Conservation (phyloP, 2,329 filamentous ascomycete species). For the Ascochyta clinopodiicola region DNA sequence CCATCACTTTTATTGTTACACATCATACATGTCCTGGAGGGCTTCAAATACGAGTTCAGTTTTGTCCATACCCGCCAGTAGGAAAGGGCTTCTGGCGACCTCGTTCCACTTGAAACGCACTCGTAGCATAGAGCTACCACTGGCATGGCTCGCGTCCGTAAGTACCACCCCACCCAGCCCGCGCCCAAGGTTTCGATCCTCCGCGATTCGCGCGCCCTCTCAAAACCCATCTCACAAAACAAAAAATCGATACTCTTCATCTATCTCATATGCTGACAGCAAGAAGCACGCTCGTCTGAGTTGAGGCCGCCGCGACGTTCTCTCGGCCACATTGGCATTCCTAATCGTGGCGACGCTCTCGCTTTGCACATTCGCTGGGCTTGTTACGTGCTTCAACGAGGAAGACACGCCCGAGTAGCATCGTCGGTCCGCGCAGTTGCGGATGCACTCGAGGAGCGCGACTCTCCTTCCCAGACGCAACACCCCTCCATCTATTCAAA, state of each 20-base stretch:
- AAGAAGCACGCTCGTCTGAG: conserved; percentile 6
- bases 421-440: background rate
- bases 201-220: background rate
- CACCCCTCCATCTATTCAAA: background rate
- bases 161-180: conserved; percentile 12
- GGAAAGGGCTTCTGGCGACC: no score
- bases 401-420: background rate
- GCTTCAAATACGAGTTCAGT: no score
- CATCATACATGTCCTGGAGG: no score
- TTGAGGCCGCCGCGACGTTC: conserved; percentile 15
- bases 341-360: conserved; percentile 23
- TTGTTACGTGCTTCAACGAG: conserved; percentile 1
- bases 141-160: conserved; percentile 27
- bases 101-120: no score
- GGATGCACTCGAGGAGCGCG: background rate
- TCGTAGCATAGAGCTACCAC: background rate
- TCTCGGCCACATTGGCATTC: conserved; percentile 25
- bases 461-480: background rate
- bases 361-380: conserved; percentile 26
- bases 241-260: no score
- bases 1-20: background rate
- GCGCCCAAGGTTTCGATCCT: background rate
- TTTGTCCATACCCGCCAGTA: no score
- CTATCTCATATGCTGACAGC: background rate
- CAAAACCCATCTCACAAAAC: background rate